Conservation (phyloP, 495 filamentous ascomycete genomes). For the Hyaloscypha hepaticicola region DNA sequence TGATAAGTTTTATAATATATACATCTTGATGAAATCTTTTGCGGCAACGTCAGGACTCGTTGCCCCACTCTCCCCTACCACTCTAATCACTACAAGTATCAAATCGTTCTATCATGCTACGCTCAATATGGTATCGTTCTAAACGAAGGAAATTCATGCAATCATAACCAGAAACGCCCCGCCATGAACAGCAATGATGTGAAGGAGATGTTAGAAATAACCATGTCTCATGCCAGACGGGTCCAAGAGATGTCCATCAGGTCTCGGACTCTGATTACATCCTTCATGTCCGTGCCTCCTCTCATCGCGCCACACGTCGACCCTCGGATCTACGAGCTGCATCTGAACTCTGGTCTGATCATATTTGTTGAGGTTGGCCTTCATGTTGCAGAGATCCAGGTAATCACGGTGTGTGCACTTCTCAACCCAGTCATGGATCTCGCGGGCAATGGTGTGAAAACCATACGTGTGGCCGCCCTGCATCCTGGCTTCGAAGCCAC, state of each 20-base stretch:
- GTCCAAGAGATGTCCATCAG: not conserved
- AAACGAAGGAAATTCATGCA: not conserved
- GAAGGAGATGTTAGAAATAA: not conserved
- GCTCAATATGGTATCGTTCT: not conserved
- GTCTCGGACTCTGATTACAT: slow-evolving; percentile 19
- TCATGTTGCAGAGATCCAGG: slow-evolving; percentile 49
- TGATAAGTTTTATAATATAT: not conserved
- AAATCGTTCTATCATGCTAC: not conserved
- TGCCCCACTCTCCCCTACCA: not conserved
- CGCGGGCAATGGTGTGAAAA: slow-evolving; percentile 47
- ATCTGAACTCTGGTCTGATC: slow-evolving; percentile 9
- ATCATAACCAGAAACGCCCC: not conserved
- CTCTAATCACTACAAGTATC: not conserved
- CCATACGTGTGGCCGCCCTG: slow-evolving; percentile 53
- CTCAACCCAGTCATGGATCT: slow-evolving; percentile 55
- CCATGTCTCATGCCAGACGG: not conserved
- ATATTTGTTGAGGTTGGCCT: slow-evolving; percentile 46
- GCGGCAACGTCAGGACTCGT: not conserved
- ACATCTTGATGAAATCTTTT: not conserved
- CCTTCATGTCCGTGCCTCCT: slow-evolving; percentile 19
- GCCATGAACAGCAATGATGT: not conserved
- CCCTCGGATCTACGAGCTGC: not conserved
- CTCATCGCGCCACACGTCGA: slow-evolving; percentile 10
- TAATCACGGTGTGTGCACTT: slow-evolving; percentile 29
- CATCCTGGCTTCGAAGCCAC: slow-evolving; percentile 47